Evolutionary conservation across 495 filamentous ascomycete genomes (phyloP), one percentile per base, ranked within the genome.

Genomic region (Rostrohypoxylon terebratum): DNA sequence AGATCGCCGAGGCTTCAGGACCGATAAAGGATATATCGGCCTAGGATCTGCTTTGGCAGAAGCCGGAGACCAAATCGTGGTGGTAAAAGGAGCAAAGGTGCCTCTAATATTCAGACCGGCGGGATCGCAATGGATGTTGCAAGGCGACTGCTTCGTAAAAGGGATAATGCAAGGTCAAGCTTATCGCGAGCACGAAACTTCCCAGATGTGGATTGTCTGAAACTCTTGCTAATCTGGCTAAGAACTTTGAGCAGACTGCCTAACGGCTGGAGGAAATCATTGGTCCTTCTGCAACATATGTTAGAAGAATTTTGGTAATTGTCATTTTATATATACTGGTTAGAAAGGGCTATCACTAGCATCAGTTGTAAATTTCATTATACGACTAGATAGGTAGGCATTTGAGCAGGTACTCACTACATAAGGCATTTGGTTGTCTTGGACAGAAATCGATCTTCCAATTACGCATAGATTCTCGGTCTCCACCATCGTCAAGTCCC

Each of bases 141-240:
- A 73, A 50, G 70, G 70, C 55, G 70, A 73, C 60, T 73, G 70
- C 48, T 73, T 68, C 54, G 38, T 73, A 51, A 73, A 69, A 23
- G 70, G 70, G 40, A 57, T 69, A 34, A 73, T 73, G 70, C 65
- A 58, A 58, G 70, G 70, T 21, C 65, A 73, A 34, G 70, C 65
- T 8, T 73, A 73, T 69, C 54, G 36, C 20, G 70, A 73, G 42
- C 54, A 73, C 9, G 65, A 69, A 51, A 59, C 28, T 16, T 57
- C 25, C 10, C 54, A 38, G 40, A 73, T 73, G 55, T 65, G 70
- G 65, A 73, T 73, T 51, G 48, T 65, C 31, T 73, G 23, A 69
- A 54, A 25, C 10, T 14, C 45, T 40, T n/a, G 13, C 14, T 34
- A 23, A 23, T 18, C 20, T 16, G 20, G 21, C 44, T 28, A 8